phyloP scores from a whole-genome alignment of 805 yeast genomes.

The Starmerella davenportii region DNA sequence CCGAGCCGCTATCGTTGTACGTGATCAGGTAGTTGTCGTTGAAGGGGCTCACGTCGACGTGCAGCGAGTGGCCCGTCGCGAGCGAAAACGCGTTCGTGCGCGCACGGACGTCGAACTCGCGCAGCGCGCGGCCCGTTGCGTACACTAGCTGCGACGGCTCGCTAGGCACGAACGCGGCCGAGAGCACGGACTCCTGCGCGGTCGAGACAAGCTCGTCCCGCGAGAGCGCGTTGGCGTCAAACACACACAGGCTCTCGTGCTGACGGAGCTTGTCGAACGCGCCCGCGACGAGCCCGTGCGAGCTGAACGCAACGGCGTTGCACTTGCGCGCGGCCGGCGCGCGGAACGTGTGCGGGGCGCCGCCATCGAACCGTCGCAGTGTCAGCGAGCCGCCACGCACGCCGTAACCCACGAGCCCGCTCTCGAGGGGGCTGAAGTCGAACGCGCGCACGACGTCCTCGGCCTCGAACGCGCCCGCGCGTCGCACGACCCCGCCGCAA shows the following conservation, averaged over 20 bases:
- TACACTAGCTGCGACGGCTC: constrained; percentile 38
- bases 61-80: constrained; percentile 55
- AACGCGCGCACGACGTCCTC: constrained; percentile 31
- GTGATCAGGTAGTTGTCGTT: constrained; percentile 53
- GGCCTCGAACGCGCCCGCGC: constrained; percentile 9
- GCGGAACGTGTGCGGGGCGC: constrained; percentile 21
- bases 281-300: constrained; percentile 46
- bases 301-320: constrained; percentile 53
- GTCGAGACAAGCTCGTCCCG: constrained; percentile 26
- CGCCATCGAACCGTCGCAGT: constrained; percentile 4
- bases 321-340: constrained; percentile 51
- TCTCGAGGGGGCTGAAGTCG: constrained; percentile 27
- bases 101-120: constrained; percentile 48
- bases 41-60: constrained; percentile 51
- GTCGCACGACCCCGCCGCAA: constrained; percentile 11
- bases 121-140: constrained; percentile 57
- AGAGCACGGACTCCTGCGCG: constrained; percentile 56
- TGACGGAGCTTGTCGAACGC: constrained; percentile 66
- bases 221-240: constrained; percentile 37
- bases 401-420: constrained; percentile 42
- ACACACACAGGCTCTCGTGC: constrained; percentile 58
- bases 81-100: constrained; percentile 30
- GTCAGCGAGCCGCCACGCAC: constrained; percentile 8
- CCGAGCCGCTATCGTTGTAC: constrained; percentile 64
- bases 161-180: constrained; percentile 48